These are phyloP conservation scores for Globisporangium middletonii DNA, from an alignment of 352 stramenopile genomes.

Conservation along the genomic window DNA sequence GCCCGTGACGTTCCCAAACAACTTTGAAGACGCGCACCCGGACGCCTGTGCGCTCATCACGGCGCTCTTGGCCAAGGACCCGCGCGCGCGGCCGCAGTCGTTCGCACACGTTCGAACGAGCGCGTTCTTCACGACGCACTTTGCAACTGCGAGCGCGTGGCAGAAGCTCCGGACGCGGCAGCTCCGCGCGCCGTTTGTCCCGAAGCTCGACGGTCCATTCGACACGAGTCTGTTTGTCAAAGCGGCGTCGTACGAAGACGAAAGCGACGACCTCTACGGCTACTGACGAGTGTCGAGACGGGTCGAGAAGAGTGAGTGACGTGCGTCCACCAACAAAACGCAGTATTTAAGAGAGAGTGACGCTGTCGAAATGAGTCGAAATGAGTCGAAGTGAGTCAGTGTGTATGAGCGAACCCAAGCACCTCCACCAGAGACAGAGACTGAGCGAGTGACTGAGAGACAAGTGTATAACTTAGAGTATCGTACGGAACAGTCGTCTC, in stretches of 20 bases:
- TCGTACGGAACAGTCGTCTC: no score
- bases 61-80: slow-evolving; percentile 51
- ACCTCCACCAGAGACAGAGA: no score
- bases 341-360: no score
- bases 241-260: slow-evolving; percentile 14
- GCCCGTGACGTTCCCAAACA: slow-evolving; percentile 57
- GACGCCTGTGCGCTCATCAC: slow-evolving; percentile 48
- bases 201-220: slow-evolving; percentile 53
- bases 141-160: slow-evolving; percentile 33
- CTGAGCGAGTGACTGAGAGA: no score
- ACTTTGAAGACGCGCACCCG: slow-evolving; percentile 51
- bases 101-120: slow-evolving; percentile 47
- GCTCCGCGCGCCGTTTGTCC: slow-evolving; percentile 46
- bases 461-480: no score
- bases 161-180: slow-evolving; percentile 35
- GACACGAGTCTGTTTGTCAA: slow-evolving; percentile 67
- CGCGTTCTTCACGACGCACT: slow-evolving; percentile 44
- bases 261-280: slow-evolving; percentile 28
- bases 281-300: no score
- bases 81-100: slow-evolving; percentile 25
- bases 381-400: no score
- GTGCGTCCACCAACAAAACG: no score
- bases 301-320: no score
- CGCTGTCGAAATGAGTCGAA: no score
- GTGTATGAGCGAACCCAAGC: no score